A percentile compares a stretch with the other conserved stretches of the same genome.
These are phyloP conservation scores for Cutaneotrichosporon spelunceum DNA, from an alignment of 1,284 basidiomycete species.

Conservation along the genomic window DNA sequence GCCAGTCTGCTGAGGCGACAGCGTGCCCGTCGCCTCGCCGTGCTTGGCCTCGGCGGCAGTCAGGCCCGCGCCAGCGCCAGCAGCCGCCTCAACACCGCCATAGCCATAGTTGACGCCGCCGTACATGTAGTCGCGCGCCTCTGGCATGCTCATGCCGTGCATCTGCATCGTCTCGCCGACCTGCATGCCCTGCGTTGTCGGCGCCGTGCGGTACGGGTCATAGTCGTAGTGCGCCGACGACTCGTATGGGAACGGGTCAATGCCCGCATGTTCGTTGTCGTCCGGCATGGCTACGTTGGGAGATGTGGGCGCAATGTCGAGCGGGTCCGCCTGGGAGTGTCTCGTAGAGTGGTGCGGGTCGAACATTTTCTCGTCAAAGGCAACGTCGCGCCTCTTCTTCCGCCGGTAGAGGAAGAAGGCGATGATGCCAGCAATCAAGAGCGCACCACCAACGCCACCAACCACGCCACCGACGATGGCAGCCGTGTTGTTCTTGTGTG, in stretches of 20 bases:
- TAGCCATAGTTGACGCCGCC: constrained; percentile 18
- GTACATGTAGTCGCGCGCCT: constrained; percentile 40
- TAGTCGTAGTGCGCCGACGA: background rate
- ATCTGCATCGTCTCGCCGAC: constrained; percentile 1
- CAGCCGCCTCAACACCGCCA: constrained; percentile 10
- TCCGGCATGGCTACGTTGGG: constrained; percentile 25
- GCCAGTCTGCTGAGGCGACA: constrained; percentile 1
- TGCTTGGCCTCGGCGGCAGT: constrained; percentile 7
- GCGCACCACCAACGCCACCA: constrained; percentile 46
- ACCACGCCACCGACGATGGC: constrained; percentile 51
- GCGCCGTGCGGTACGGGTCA: constrained; percentile 7
- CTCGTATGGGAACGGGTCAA: constrained; percentile 28
- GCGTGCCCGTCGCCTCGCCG: constrained; percentile 8
- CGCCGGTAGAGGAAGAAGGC: constrained; percentile 42
- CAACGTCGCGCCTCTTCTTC: constrained; percentile 33
- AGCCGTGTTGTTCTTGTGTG: background rate
- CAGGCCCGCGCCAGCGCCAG: constrained; percentile 7
- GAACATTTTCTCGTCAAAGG: constrained; percentile 52
- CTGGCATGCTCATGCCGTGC: constrained; percentile 42
- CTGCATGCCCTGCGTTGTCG: constrained; percentile 31
- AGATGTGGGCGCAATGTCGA: constrained; percentile 39
- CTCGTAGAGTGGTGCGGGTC: constrained; percentile 41
- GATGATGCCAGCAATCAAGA: constrained; percentile 37
- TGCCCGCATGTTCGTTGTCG: constrained; percentile 25
- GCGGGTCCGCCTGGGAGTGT: constrained; percentile 44